Percentiles rank a stretch among this genome's conserved stretches.
Evolutionary conservation across 2,329 filamentous ascomycete species (phyloP).

Genomic region (Rutstroemia sydowiana): DNA sequence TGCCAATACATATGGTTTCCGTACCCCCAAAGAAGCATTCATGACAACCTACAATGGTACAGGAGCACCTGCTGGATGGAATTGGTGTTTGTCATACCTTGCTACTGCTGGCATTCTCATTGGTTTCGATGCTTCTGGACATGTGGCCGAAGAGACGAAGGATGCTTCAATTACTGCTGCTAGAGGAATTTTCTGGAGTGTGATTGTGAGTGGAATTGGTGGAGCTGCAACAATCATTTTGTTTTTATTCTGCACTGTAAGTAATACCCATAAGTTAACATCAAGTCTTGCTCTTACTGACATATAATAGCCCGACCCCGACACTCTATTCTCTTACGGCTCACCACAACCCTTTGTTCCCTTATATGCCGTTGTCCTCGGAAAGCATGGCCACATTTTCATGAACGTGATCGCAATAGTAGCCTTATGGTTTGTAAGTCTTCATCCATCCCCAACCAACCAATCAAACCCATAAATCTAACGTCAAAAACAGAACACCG

Average conservation of each 20-base stretch:
- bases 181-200: slow-evolving; percentile 15
- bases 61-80: slow-evolving; percentile 9
- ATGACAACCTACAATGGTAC: slow-evolving; percentile 15
- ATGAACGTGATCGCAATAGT: slow-evolving; percentile 12
- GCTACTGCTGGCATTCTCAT: slow-evolving; percentile 13
- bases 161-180: slow-evolving; percentile 13
- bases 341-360: slow-evolving; percentile 14
- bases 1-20: slow-evolving; percentile 13
- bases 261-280: neutral
- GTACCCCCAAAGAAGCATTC: slow-evolving; percentile 12
- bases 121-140: slow-evolving; percentile 14
- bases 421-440: slow-evolving; percentile 8
- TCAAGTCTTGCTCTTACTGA: neutral
- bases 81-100: slow-evolving; percentile 15
- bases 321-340: slow-evolving; percentile 10
- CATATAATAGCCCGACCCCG: slow-evolving; percentile 3
- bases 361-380: slow-evolving; percentile 12
- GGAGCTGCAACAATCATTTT: slow-evolving; percentile 13
- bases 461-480: neutral
- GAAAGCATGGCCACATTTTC: slow-evolving; percentile 11
- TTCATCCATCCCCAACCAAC: neutral
- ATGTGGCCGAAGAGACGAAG: slow-evolving; percentile 14
- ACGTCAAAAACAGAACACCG: slow-evolving; percentile 7
- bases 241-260: slow-evolving; percentile 13
- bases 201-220: slow-evolving; percentile 11